These are phyloP conservation scores for Paramecium octaurelia DNA, from an alignment of 73 alveolate genomes.

Conservation along the genomic window DNA sequence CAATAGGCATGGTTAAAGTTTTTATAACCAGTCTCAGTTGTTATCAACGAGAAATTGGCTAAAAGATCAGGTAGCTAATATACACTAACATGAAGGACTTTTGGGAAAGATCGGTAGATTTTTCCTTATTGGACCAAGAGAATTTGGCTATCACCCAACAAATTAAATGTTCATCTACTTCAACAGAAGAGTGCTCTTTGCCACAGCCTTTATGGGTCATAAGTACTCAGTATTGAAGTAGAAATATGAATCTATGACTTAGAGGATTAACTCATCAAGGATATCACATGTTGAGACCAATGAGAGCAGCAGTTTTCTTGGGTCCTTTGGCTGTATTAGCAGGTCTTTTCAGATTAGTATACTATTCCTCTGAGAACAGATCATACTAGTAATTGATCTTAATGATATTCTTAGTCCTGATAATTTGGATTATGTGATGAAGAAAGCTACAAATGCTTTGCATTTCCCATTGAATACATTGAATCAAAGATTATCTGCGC, in stretches of 20 bases:
- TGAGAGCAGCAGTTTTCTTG: conserved; percentile 51
- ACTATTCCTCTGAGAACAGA: conserved; percentile 44
- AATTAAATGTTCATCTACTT: conserved; percentile 39
- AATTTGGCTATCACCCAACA: conserved; percentile 58
- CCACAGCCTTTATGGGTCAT: conserved; percentile 48
- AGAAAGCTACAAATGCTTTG: conserved; percentile 40
- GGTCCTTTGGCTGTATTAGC: conserved; percentile 55
- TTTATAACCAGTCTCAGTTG: conserved; percentile 38
- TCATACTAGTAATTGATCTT: conserved; percentile 18
- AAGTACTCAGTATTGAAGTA: conserved; percentile 57
- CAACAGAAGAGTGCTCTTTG: conserved; percentile 51
- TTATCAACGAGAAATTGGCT: conserved; percentile 57
- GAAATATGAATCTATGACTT: background rate
- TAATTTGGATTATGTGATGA: conserved; percentile 56
- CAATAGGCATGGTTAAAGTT: conserved; percentile 50
- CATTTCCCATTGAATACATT: conserved; percentile 59
- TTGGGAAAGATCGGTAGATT: conserved; percentile 60
- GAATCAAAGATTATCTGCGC: conserved; percentile 62
- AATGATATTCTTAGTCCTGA: conserved; percentile 46
- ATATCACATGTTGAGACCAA: conserved; percentile 59
- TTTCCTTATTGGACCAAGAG: conserved; percentile 65
- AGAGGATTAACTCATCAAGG: conserved; percentile 59
- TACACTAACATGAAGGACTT: background rate
- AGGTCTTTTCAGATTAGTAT: conserved; percentile 51
- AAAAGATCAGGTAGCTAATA: conserved; percentile 36